Conservation (phyloP, 305 asterid genomes). For the Fraxinus sp. region DNA sequence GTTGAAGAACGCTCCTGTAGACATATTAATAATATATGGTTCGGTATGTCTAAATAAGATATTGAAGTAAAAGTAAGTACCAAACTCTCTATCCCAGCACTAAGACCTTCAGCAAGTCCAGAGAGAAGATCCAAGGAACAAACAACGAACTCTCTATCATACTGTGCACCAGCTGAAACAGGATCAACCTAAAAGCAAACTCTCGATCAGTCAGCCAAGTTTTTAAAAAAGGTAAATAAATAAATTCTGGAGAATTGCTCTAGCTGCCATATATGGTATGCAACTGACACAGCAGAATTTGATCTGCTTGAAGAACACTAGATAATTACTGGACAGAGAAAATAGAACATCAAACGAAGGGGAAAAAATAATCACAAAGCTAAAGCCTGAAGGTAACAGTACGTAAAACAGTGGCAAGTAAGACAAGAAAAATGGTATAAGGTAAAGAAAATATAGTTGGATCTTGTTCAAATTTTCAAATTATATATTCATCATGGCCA, state of each 20-base stretch:
- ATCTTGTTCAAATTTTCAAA: neutral
- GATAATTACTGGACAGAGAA: neutral
- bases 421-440: neutral
- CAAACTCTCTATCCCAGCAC: constrained; percentile 89
- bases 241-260: neutral
- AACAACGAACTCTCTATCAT: constrained; percentile 85
- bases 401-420: neutral
- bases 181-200: constrained; percentile 65
- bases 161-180: constrained; percentile 70
- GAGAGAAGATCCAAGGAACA: constrained; percentile 95
- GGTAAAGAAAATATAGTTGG: neutral
- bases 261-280: neutral
- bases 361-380: neutral
- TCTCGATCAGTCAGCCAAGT: constrained; percentile 25
- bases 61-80: constrained; percentile 39
- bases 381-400: neutral
- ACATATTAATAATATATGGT: constrained; percentile 16
- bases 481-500: neutral
- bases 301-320: neutral
- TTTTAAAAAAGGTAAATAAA: constrained; percentile 3
- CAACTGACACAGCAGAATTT: neutral
- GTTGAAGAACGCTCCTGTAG: constrained; percentile 1
- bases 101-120: constrained; percentile 95
- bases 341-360: neutral
- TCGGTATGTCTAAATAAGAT: constrained; percentile 10